Evolutionary conservation across 495 filamentous ascomycete species (phyloP).

Genomic region (Sordaria brevicollis): DNA sequence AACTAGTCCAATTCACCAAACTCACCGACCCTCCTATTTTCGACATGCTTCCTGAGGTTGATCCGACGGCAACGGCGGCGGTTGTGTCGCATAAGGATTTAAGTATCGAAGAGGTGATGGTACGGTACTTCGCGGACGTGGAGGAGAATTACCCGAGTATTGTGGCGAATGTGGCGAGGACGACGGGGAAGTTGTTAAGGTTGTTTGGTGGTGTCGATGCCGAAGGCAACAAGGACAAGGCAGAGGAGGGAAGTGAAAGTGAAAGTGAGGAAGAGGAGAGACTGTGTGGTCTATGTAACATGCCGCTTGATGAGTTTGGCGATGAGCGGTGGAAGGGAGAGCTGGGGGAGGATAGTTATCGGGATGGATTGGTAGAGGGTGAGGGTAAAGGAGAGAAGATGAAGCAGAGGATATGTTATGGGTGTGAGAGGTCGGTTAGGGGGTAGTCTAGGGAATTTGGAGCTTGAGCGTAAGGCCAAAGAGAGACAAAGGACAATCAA

Average conservation of each 20-base stretch:
- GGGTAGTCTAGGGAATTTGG: constrained; percentile 9
- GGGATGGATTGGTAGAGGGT: neutral
- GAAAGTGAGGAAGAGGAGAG: neutral
- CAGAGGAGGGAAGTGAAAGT: neutral
- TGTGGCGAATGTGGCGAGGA: constrained; percentile 88
- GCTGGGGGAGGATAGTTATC: constrained; percentile 17
- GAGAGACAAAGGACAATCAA: neutral
- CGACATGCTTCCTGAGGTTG: constrained; percentile 5
- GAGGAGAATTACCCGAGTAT: constrained; percentile 84
- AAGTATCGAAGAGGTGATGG: constrained; percentile 86
- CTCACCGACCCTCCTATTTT: constrained; percentile 28
- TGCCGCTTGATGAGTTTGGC: constrained; percentile 35
- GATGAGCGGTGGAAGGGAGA: constrained; percentile 42
- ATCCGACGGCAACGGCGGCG: constrained; percentile 19
- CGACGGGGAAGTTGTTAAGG: constrained; percentile 61
- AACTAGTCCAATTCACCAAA: constrained; percentile 54
- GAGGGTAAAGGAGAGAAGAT: neutral
- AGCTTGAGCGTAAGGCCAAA: neutral
- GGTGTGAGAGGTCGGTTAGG: constrained; percentile 38
- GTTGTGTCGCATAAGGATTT: constrained; percentile 59
- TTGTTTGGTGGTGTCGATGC: neutral
- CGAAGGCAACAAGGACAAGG: neutral
- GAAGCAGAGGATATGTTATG: constrained; percentile 35
- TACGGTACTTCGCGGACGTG: constrained; percentile 76
- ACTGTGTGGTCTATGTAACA: constrained; percentile 40